phyloP scores from a whole-genome alignment of 2,329 filamentous ascomycete genomes.

The Arthrinium puccinioides region DNA sequence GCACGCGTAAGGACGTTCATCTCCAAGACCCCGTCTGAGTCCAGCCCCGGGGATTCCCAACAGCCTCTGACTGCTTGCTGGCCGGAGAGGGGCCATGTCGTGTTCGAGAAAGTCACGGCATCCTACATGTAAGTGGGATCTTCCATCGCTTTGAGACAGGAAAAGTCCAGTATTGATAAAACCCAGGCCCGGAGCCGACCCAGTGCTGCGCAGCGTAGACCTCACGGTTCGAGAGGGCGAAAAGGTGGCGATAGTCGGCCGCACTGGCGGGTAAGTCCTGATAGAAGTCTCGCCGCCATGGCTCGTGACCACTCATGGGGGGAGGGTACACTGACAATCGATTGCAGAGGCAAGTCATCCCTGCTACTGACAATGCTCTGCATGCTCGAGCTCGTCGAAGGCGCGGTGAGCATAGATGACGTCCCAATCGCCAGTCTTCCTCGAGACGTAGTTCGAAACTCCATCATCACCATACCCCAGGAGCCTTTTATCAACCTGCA shows the following conservation, averaged over 20 bases:
- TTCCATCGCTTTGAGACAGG: not conserved
- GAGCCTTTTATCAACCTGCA: conserved; percentile 1
- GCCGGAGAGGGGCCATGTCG: conserved; percentile 18
- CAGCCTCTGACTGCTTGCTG: conserved; percentile 15
- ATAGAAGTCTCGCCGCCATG: too few relatives aligned
- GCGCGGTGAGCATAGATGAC: not conserved
- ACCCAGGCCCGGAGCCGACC: conserved; percentile 5
- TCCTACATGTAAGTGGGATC: conserved; percentile 12
- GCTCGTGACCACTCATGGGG: not conserved
- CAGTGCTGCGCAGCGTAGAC: conserved; percentile 20
- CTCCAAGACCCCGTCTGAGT: conserved; percentile 4
- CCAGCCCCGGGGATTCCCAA: not conserved
- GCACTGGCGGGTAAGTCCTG: conserved; percentile 17
- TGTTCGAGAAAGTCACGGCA: conserved; percentile 17
- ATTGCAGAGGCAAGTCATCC: not conserved
- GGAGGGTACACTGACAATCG: too few relatives aligned
- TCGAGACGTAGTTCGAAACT: not conserved
- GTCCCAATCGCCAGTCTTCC: not conserved
- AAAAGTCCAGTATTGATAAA: not conserved
- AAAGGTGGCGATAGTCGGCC: conserved; percentile 25
- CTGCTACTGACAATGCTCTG: not conserved
- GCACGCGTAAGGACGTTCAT: conserved; percentile 4
- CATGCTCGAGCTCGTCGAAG: not conserved
- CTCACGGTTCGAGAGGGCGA: conserved; percentile 21
- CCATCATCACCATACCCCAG: not conserved